These are phyloP conservation scores for Eucommia ulmoides DNA, from an alignment of 257 asterid species.

Conservation along the genomic window DNA sequence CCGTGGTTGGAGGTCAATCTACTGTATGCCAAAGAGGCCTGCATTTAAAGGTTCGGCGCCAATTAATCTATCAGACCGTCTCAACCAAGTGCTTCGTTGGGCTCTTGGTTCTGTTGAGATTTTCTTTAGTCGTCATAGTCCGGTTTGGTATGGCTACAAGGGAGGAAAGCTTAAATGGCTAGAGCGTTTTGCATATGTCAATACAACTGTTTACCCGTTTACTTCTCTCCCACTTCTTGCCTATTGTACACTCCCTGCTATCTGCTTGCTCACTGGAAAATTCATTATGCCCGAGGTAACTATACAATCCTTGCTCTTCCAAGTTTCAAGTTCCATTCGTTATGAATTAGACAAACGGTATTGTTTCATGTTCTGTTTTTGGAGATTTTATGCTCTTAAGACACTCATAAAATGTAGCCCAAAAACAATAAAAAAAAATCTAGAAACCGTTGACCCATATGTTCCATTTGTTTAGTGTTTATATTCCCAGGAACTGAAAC, in stretches of 20 bases:
- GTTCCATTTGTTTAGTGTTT: too few species aligned
- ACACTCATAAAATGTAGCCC: too few species aligned
- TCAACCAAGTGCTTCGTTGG: constrained; percentile 90
- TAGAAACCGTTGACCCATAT: too few species aligned
- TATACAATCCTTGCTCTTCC: neutral
- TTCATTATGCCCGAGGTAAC: constrained; percentile 93
- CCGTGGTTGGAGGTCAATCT: constrained; percentile 91
- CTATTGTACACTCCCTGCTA: constrained; percentile 83
- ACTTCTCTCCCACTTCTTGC: constrained; percentile 86
- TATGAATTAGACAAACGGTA: too few species aligned
- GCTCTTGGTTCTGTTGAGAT: constrained; percentile 92
- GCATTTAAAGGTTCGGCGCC: constrained; percentile 96
- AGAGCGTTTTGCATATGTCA: constrained; percentile 67
- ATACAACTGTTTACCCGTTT: constrained; percentile 84
- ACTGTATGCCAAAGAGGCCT: constrained; percentile 76
- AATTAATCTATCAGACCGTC: constrained; percentile 86
- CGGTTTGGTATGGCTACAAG: constrained; percentile 69
- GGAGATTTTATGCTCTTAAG: neutral
- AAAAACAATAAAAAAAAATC: too few species aligned
- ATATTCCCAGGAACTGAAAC: too few species aligned
- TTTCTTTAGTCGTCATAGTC: constrained; percentile 85
- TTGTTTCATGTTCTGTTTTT: too few species aligned
- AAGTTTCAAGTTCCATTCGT: too few species aligned
- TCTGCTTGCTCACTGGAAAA: constrained; percentile 82
- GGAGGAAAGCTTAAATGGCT: constrained; percentile 88